Evolutionary conservation across 768 basidiomycete species (phyloP).

Genomic region (Phlebiopsis gigantea): DNA sequence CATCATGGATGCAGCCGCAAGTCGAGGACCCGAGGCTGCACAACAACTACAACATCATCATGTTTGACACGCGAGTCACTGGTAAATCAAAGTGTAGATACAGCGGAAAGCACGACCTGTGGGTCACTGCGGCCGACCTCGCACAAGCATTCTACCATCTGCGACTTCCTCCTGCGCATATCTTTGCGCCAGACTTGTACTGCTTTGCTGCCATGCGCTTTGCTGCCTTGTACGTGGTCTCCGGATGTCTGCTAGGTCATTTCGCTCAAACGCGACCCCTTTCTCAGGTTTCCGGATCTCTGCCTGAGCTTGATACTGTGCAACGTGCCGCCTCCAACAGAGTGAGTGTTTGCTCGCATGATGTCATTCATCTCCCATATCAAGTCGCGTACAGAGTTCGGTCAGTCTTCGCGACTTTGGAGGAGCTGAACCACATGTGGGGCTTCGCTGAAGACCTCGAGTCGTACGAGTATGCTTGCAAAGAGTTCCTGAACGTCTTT

Average conservation of each 20-base stretch:
- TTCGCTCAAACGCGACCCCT: not conserved
- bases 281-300: constrained; percentile 62
- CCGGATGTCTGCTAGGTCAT: not conserved
- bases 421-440: constrained; percentile 58
- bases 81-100: constrained; percentile 54
- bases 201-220: constrained; percentile 59
- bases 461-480: constrained; percentile 58
- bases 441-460: constrained; percentile 64
- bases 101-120: constrained; percentile 58
- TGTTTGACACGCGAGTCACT: constrained; percentile 64
- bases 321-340: constrained; percentile 61
- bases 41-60: constrained; percentile 60
- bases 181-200: constrained; percentile 65
- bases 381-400: constrained; percentile 36
- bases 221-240: constrained; percentile 49
- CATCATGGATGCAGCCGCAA: constrained; percentile 61
- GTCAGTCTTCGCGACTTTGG: constrained; percentile 55
- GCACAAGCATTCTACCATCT: constrained; percentile 62
- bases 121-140: constrained; percentile 77
- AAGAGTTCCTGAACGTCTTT: constrained; percentile 51
- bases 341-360: constrained; percentile 38
- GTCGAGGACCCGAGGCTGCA: constrained; percentile 62
- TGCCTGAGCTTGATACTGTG: constrained; percentile 63
- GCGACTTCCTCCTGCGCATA: constrained; percentile 60
- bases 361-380: not conserved